Percentiles rank a stretch among this genome's conserved stretches.
Evolutionary conservation across 2,329 filamentous ascomycete species (phyloP).

Genomic region (Alternaria ethzedia): DNA sequence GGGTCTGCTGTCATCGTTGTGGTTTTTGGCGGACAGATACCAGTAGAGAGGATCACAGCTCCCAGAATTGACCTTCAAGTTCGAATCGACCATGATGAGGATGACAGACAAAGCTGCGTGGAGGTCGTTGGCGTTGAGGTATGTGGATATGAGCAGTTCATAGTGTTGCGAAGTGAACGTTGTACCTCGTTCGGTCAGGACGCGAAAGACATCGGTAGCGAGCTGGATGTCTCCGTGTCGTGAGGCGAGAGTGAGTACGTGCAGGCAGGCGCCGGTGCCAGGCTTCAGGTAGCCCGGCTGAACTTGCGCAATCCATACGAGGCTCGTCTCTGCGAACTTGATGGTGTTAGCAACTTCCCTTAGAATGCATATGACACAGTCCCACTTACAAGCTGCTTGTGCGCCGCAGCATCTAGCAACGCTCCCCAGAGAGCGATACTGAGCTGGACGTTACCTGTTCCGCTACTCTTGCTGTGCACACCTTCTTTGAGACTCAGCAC

Average conservation of each 20-base stretch:
- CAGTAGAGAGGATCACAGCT: slow-evolving; percentile 69
- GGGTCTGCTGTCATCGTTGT: slow-evolving; percentile 49
- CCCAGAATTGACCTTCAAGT: slow-evolving; percentile 61
- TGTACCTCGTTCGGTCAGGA: slow-evolving; percentile 65
- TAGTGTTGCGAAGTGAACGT: slow-evolving; percentile 74
- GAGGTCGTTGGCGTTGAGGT: slow-evolving; percentile 67
- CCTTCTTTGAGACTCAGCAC: slow-evolving; percentile 61
- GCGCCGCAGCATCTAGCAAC: slow-evolving; percentile 77
- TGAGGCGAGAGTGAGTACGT: slow-evolving; percentile 75
- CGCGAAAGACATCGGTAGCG: slow-evolving; percentile 72
- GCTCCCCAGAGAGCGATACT: slow-evolving; percentile 69
- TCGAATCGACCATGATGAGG: slow-evolving; percentile 73
- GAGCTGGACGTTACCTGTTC: slow-evolving; percentile 44
- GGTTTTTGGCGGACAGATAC: slow-evolving; percentile 59
- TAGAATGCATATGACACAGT: neutral
- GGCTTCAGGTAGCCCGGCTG: slow-evolving; percentile 65
- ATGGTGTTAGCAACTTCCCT: slow-evolving; percentile 12
- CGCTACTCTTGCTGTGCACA: slow-evolving; percentile 14
- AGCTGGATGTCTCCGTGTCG: slow-evolving; percentile 70
- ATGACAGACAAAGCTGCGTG: slow-evolving; percentile 71
- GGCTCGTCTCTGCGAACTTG: slow-evolving; percentile 68
- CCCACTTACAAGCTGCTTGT: slow-evolving; percentile 60
- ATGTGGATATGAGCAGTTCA: slow-evolving; percentile 76
- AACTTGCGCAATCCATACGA: slow-evolving; percentile 75
- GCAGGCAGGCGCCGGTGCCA: slow-evolving; percentile 68